These are phyloP conservation scores for Gautieria morchelliformis DNA, from an alignment of 768 basidiomycete genomes.

Conservation along the genomic window DNA sequence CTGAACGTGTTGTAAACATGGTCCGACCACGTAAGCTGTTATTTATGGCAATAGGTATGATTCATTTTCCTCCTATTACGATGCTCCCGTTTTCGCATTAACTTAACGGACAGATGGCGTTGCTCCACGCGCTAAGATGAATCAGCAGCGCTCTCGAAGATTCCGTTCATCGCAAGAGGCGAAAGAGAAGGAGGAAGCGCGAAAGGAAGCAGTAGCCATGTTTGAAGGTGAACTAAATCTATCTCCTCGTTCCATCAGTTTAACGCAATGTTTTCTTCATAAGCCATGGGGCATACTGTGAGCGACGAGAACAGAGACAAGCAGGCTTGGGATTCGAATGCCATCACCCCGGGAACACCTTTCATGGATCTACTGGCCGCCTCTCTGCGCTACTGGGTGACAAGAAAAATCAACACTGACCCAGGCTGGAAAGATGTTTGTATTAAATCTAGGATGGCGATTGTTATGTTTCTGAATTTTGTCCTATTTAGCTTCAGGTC, in stretches of 20 bases:
- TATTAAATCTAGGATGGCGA: conserved; percentile 3
- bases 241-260: neutral
- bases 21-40: conserved; percentile 86
- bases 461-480: neutral
- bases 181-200: conserved; percentile 83
- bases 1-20: conserved; percentile 96
- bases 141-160: conserved; percentile 94
- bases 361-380: conserved; percentile 91
- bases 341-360: conserved; percentile 97
- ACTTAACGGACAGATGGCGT: conserved; percentile 63
- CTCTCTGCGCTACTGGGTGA: conserved; percentile 93
- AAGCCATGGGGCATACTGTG: conserved; percentile 85
- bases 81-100: conserved; percentile 2
- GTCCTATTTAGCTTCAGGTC: conserved; percentile 64
- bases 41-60: conserved; percentile 95
- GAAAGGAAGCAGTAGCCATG: conserved; percentile 67
- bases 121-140: conserved; percentile 98
- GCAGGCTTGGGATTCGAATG: conserved; percentile 94
- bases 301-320: conserved; percentile 74
- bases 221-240: conserved; percentile 58
- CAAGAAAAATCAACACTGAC: conserved; percentile 88
- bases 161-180: conserved; percentile 95
- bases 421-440: conserved; percentile 90
- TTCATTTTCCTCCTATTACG: neutral
- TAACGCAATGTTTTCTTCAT: neutral